Evolutionary conservation across 2,329 filamentous ascomycete species (phyloP).

Genomic region (Zasmidium cellare): DNA sequence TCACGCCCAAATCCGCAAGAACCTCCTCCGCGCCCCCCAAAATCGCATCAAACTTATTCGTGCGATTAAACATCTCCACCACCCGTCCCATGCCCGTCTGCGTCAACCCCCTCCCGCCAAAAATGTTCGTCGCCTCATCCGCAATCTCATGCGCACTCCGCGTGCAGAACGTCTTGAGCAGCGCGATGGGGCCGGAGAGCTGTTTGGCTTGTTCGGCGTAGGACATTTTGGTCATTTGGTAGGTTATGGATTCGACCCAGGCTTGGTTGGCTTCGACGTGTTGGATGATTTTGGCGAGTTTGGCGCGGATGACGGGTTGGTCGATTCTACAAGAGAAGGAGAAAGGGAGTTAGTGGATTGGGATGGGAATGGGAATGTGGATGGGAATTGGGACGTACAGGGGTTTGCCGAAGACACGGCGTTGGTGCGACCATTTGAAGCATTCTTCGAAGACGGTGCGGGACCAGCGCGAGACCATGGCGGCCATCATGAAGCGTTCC

Average conservation of each 20-base stretch:
- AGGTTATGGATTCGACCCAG: conserved; percentile 81
- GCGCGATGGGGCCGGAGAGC: conserved; percentile 76
- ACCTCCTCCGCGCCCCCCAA: conserved; percentile 83
- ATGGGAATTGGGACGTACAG: no score
- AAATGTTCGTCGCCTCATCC: conserved; percentile 82
- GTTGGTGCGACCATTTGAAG: conserved; percentile 85
- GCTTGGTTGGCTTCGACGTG: conserved; percentile 79
- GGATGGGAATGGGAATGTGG: no score
- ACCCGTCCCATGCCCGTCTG: conserved; percentile 79
- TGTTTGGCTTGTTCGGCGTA: conserved; percentile 74
- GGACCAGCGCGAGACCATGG: conserved; percentile 62
- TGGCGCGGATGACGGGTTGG: conserved; percentile 47
- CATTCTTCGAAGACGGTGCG: conserved; percentile 77
- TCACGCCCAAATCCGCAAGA: conserved; percentile 74
- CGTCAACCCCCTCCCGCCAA: conserved; percentile 77
- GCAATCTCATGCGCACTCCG: conserved; percentile 79
- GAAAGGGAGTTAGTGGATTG: no score
- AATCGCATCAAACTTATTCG: conserved; percentile 69
- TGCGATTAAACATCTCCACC: conserved; percentile 81
- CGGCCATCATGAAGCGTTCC: conserved; percentile 42
- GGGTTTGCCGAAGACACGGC: conserved; percentile 78
- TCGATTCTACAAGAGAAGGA: no score
- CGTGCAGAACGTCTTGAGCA: conserved; percentile 78
- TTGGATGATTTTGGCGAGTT: conserved; percentile 81
- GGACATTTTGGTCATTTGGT: conserved; percentile 84